Conservation (phyloP, 1,284 basidiomycete genomes). For the Vanrija sp. region DNA sequence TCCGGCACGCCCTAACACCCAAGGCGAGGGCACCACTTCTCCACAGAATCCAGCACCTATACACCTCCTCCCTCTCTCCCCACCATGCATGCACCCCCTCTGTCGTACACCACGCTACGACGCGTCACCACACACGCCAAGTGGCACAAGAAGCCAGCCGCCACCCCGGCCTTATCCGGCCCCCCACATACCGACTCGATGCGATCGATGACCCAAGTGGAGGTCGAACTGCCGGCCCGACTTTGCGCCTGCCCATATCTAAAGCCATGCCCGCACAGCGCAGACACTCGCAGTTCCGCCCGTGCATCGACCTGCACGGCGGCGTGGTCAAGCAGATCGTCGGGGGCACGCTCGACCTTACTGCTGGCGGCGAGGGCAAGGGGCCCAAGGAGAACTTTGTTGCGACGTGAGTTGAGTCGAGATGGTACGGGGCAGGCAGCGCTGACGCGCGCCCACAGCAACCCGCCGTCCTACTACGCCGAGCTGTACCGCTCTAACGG, state of each 20-base stretch:
- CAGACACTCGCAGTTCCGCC: constrained; percentile 63
- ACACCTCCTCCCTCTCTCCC: too few species aligned
- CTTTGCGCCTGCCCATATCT: background rate
- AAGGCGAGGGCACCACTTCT: too few species aligned
- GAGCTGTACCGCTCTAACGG: constrained; percentile 66
- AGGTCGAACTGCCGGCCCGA: too few species aligned
- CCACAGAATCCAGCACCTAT: too few species aligned
- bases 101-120: too few species aligned
- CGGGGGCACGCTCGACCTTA: constrained; percentile 71
- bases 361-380: constrained; percentile 53
- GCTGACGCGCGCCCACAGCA: constrained; percentile 51
- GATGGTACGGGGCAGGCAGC: background rate
- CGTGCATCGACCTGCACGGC: constrained; percentile 95
- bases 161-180: too few species aligned
- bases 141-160: too few species aligned
- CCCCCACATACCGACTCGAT: too few species aligned
- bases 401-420: constrained; percentile 61
- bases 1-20: too few species aligned
- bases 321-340: constrained; percentile 98
- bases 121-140: too few species aligned
- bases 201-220: too few species aligned
- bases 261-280: constrained; percentile 3
- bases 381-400: constrained; percentile 87
- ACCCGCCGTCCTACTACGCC: constrained; percentile 77
- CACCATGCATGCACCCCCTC: too few species aligned